Base-by-base conservation (phyloP, 1,139 yeast genomes). In the Yamadazyma triangularis region DNA sequence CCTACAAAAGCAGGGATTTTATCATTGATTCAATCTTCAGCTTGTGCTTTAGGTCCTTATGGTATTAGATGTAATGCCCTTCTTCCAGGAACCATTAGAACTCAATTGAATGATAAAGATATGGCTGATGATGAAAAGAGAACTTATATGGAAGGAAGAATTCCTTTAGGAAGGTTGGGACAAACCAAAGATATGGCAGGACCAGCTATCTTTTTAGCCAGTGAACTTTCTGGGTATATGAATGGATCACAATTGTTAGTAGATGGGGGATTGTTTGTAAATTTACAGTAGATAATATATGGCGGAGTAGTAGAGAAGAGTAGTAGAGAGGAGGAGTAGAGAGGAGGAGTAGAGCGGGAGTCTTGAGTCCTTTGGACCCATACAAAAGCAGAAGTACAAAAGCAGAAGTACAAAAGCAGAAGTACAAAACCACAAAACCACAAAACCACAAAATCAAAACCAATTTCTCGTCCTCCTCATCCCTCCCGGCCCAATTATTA, bases 1-100 rank as follows among this genome's bases (percentile, higher is more conserved):
- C 69, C 73, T n/a, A 63, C 73, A 6, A 67, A 67, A 38, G 72
- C 70, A 4, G 73, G 70, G n/a, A 55, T 66, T 24, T 47, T 64
- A 29, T 62, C 70, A 8, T 47, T 67, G 36, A 66, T 64, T 55
- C 71, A 66, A 39, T 58, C 69, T 4, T 55, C 59, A 18, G 73
- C 73, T 2, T 58, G 60, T 31, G 68, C 70, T 2, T 50, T 65
- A 21, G 73, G 73, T 0, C 51, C 57, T 24, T 56, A 53, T 38
- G 63, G 64, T 5, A 62, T 62, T 23, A 48, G 66, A 37, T 59
- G 64, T 35, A 66, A 66, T 44, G 69, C 71, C 7, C 40, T 66
- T 10, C 47, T 65, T 19, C 73, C 73, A 5, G 73, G 73, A 4
- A 66, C 73, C 10, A 64, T 64, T 33, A 43, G 53, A 29, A 64